Base-by-base conservation (phyloP, 768 basidiomycete species). In the Chiua virens region DNA sequence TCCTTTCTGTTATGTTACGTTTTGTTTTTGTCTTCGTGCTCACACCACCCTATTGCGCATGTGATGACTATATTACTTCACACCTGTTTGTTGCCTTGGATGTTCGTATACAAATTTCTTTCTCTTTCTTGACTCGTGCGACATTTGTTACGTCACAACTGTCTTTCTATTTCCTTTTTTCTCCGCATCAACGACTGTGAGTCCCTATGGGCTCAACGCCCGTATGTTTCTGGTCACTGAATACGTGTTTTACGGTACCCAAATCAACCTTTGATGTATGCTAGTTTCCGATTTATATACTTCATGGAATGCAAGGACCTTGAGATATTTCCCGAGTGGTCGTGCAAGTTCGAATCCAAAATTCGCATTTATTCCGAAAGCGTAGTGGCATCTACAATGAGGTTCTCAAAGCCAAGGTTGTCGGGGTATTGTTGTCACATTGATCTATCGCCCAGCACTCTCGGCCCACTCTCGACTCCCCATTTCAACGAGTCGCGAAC, bases 401-500 rank as follows among this genome's bases (percentile, higher is more conserved):
- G 11, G 5, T 9, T 11, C 30, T 30, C 11, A 9, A 30, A 30
- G 11, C 11, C 30, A 13, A 30, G 30, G 30, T 30, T 30, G 25
- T 27, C 8, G 25, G 25, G 13, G 30, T 2, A 30, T 30, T 11
- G 30, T 30, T 3, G 7, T 7, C 30, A 14, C 13, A 8, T 27
- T 27, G 25, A 17, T 10, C 49, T 55, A 57, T 42, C 18, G 57
- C 20, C 71, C 74, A 15, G 75, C 65, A 34, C 67, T 73, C 64
- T 81, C 79, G 3, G 79, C 79, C 92, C 92, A 96, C 58, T 94
- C 89, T 59, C 78, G 86, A 64, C 90, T 93, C 15, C 93, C 92
- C 91, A 92, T 92, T 67, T 92, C 82, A 40, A 91, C 87, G 17
- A 92, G 73, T 39, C 92, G 78, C 21, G 89, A 92, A 63, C 90